Conservation (phyloP, 78 protist genomes). For the Dictyostelium intermedium region DNA sequence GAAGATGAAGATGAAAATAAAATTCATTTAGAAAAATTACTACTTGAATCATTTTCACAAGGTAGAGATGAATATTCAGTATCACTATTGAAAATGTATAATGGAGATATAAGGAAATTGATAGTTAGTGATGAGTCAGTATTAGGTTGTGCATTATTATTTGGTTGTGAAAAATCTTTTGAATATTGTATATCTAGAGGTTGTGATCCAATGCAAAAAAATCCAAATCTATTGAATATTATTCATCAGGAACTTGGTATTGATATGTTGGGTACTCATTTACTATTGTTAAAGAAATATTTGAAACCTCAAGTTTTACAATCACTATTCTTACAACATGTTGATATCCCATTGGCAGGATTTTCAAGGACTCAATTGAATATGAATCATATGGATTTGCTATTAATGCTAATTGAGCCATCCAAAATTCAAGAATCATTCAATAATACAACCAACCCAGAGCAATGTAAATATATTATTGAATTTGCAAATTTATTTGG, state of each 20-base stretch:
- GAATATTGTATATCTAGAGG: neutral
- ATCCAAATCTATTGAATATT: neutral
- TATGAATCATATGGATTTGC: neutral
- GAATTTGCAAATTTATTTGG: neutral
- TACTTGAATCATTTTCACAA: neutral
- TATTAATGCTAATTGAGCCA: neutral
- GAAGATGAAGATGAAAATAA: neutral
- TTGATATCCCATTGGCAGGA: neutral
- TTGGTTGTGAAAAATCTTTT: neutral
- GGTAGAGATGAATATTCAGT: neutral
- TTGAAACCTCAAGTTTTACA: neutral
- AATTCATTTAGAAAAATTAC: neutral
- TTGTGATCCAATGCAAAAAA: neutral
- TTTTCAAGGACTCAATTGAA: neutral
- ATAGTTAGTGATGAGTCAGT: neutral
- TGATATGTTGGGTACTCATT: neutral
- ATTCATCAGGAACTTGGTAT: neutral
- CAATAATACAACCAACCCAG: neutral
- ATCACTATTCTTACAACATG: neutral
- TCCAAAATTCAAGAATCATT: neutral
- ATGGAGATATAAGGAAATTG: neutral
- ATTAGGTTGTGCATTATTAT: neutral
- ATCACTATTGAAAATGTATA: neutral
- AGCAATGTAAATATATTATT: neutral
- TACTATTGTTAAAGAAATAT: neutral